Conservation (phyloP, 805 yeast species). For the Brettanomyces bruxellensis region DNA sequence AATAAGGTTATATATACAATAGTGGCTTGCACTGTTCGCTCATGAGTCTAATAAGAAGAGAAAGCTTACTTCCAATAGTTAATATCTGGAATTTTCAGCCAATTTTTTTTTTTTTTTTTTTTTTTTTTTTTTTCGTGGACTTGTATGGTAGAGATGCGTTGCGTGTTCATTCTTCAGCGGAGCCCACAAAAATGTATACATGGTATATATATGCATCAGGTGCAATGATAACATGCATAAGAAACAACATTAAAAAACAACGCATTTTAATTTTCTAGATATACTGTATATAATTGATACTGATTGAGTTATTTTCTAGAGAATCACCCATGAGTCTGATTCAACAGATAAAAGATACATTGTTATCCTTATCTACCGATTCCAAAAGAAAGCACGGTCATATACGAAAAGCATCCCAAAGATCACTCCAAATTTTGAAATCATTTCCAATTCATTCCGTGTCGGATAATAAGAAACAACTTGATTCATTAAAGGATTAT, state of each 20-base stretch:
- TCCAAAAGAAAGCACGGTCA: slow-evolving; percentile 63
- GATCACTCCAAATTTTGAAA: slow-evolving; percentile 32
- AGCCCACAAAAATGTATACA: no score
- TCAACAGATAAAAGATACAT: slow-evolving; percentile 45
- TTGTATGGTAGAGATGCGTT: no score
- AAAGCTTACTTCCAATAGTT: background rate
- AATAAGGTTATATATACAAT: no score
- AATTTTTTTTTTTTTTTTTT: background rate
- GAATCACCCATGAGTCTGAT: slow-evolving; percentile 31
- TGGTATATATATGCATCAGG: no score
- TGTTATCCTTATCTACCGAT: slow-evolving; percentile 53
- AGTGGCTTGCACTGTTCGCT: no score
- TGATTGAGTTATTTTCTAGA: no score
- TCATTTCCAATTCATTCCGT: slow-evolving; percentile 1
- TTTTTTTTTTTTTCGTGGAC: no score
- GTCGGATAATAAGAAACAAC: background rate
- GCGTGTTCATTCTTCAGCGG: no score
- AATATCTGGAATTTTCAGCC: background rate
- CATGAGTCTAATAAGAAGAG: background rate
- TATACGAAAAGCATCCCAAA: slow-evolving; percentile 49
- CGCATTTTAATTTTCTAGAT: no score
- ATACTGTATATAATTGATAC: no score
- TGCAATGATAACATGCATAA: no score
- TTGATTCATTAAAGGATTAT: slow-evolving; percentile 28
- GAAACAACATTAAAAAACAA: no score